Evolutionary conservation across 306 rosid species (phyloP).

Genomic region (Vigna hirtella): DNA sequence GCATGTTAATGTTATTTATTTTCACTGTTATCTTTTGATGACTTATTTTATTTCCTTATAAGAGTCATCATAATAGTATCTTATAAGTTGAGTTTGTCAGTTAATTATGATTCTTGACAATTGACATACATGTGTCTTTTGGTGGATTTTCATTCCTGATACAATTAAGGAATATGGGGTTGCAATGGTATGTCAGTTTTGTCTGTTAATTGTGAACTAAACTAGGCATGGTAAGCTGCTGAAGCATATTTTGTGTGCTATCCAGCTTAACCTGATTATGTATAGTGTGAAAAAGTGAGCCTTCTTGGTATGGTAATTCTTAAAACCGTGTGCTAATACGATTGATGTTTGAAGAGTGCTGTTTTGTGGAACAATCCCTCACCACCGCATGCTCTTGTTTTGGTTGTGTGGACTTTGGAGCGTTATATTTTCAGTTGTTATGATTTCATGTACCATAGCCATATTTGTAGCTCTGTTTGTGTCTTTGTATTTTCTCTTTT

Average conservation of each 20-base stretch:
- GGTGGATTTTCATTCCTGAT: neutral
- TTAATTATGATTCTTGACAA: constrained; percentile 10
- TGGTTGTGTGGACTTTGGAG: neutral
- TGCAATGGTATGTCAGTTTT: constrained; percentile 12
- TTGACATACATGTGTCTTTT: neutral
- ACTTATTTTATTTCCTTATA: neutral
- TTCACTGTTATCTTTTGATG: constrained; percentile 21
- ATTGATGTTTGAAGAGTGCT: neutral
- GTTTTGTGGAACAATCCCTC: neutral
- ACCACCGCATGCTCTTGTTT: neutral
- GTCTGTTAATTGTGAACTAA: neutral
- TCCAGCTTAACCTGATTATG: constrained; percentile 4
- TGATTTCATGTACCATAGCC: neutral
- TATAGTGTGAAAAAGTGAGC: constrained; percentile 10
- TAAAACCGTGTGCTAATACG: neutral
- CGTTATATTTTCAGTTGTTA: constrained; percentile 12
- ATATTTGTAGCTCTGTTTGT: constrained; percentile 11
- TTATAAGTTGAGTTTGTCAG: neutral
- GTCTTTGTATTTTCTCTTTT: neutral
- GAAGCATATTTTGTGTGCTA: neutral
- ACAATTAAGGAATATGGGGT: neutral
- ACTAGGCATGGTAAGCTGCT: neutral
- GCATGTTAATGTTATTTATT: neutral
- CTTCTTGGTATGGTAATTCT: constrained; percentile 23
- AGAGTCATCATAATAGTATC: neutral